These are phyloP conservation scores for Gymnopus androsaceus DNA, from an alignment of 1,284 basidiomycete genomes.

Conservation along the genomic window DNA sequence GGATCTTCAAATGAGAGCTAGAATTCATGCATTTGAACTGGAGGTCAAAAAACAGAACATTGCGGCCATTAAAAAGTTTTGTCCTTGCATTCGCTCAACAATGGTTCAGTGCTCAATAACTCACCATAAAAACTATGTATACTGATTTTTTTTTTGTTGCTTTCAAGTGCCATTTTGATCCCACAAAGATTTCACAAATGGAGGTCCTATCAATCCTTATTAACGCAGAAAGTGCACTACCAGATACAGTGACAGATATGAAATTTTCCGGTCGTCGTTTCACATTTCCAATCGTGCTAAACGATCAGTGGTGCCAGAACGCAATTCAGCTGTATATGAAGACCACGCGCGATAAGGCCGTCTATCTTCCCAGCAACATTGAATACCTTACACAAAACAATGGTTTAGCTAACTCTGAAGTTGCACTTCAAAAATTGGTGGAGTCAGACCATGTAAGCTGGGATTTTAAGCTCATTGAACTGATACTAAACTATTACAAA, in stretches of 20 bases:
- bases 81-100: slow-evolving; percentile 59
- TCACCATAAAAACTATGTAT: not conserved
- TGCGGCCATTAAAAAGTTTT: slow-evolving; percentile 44
- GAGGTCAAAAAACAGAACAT: slow-evolving; percentile 35
- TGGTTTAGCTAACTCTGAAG: slow-evolving; percentile 46
- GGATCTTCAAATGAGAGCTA: slow-evolving; percentile 51
- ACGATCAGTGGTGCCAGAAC: slow-evolving; percentile 59
- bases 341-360: slow-evolving; percentile 55
- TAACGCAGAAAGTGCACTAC: slow-evolving; percentile 39
- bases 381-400: slow-evolving; percentile 70
- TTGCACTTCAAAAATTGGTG: slow-evolving; percentile 48
- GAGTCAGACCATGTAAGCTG: slow-evolving; percentile 49
- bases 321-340: slow-evolving; percentile 61
- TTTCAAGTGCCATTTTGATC: slow-evolving; percentile 53
- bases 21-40: slow-evolving; percentile 58
- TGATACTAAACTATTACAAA: slow-evolving; percentile 21
- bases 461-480: not conserved
- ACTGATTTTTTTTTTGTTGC: not conserved
- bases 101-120: slow-evolving; percentile 38
- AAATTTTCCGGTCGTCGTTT: slow-evolving; percentile 54
- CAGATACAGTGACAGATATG: slow-evolving; percentile 41
- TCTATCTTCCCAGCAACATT: slow-evolving; percentile 70
- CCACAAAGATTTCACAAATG: slow-evolving; percentile 38
- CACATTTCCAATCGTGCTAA: slow-evolving; percentile 62
- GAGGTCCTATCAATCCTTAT: slow-evolving; percentile 43